Conservation (phyloP, 768 basidiomycete genomes). For the Amanita brunnescens region DNA sequence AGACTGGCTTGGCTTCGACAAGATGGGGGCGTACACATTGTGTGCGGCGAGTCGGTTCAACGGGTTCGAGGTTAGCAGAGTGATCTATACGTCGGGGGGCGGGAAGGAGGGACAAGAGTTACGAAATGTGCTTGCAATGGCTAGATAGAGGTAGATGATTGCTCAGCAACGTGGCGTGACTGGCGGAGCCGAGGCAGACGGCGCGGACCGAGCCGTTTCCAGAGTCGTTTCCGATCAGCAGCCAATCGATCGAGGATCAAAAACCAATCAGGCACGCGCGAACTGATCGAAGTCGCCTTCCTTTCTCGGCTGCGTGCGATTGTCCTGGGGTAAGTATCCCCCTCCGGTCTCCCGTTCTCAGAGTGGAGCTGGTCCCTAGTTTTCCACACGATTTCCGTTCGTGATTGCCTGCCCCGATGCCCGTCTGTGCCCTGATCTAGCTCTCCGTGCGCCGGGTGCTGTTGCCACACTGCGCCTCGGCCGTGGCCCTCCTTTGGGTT, state of each 20-base stretch:
- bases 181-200: slow-evolving; percentile 1
- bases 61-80: slow-evolving; percentile 75
- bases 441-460: not conserved
- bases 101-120: slow-evolving; percentile 43
- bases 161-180: not conserved
- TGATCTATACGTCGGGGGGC: slow-evolving; percentile 66
- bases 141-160: too few relatives aligned
- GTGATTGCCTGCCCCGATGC: not conserved
- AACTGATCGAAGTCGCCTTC: slow-evolving; percentile 6
- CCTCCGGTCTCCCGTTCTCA: not conserved
- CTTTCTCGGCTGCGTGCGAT: not conserved
- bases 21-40: slow-evolving; percentile 99
- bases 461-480: not conserved
- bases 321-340: slow-evolving; percentile 6
- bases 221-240: slow-evolving; percentile 3
- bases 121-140: slow-evolving; percentile 34
- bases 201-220: slow-evolving; percentile 1
- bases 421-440: not conserved
- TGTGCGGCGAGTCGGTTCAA: slow-evolving; percentile 97
- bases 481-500: not conserved
- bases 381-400: not conserved
- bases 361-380: slow-evolving; percentile 1
- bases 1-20: slow-evolving; percentile 96
- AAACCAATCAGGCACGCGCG: slow-evolving; percentile 3
- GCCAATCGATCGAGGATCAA: slow-evolving; percentile 9